Base-by-base conservation (phyloP, 2,329 filamentous ascomycete species). In the Phyllosticta citrichinensis region DNA sequence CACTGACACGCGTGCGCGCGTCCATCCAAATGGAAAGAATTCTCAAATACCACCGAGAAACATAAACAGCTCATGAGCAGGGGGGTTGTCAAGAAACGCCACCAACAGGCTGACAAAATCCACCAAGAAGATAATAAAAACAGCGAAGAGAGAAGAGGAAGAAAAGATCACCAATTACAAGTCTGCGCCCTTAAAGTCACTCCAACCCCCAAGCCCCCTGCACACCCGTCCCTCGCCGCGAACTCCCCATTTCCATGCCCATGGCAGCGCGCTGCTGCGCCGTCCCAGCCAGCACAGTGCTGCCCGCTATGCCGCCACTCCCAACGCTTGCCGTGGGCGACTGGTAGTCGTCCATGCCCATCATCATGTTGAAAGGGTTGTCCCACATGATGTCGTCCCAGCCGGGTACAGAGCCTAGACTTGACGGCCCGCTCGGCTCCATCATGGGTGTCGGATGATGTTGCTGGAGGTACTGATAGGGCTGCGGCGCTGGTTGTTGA, bases 341-440 rank as follows among this genome's bases (percentile, higher is more conserved):
- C 27, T 68, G 67, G 57, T 69, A 74, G 14, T 74, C 73, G 51
- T 69, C 73, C 24, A 71, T 71, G 20, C 73, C 56, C 1, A 47
- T n/a, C 14, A n/a, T n/a, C 14, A 47, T n/a, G 40, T 47, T 70
- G 63, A 71, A 73, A 3, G 71, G 71, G 14, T 68, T 67, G 52
- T 74, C 73, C 73, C 73, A 75, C 70, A 75, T 73, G 72, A 75
- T 74, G 56, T 74, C 71, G 60, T 74, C 72, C 73, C 73, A 75
- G 11, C 65, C 67, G 40, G 57, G 66, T 33, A 70, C 59, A 52
- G 69, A 67, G 51, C 70, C 71, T 61, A 74, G 56, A 5, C 59
- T 66, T 4, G 69, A 65, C 33, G 58, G 52, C 6, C 57, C 54
- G 25, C 58, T 54, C 17, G 25, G 53, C 14, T 54, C 58, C 53